Conservation (phyloP, 2,329 filamentous ascomycete genomes). For the Beauveria sp. region DNA sequence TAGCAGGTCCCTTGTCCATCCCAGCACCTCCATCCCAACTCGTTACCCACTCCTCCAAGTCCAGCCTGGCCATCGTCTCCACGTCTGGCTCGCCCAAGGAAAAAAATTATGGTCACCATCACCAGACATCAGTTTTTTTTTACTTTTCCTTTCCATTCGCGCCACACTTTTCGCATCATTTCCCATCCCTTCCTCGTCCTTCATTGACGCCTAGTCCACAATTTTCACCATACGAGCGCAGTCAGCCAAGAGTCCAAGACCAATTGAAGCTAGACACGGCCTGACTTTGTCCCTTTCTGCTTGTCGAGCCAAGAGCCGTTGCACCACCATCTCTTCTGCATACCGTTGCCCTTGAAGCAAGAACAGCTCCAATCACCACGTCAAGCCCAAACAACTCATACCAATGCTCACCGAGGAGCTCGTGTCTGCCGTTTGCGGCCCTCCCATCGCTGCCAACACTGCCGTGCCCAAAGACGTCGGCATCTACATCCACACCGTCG, state of each 20-base stretch:
- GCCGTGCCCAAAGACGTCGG: conserved; percentile 70
- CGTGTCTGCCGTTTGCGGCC: conserved; percentile 50
- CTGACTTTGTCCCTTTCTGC: background rate
- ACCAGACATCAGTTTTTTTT: background rate
- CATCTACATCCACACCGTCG: conserved; percentile 77
- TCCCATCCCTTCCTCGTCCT: background rate
- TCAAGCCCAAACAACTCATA: background rate
- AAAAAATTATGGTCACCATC: background rate
- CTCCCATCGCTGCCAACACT: conserved; percentile 52
- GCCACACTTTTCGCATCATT: background rate
- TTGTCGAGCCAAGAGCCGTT: background rate
- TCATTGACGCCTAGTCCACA: background rate
- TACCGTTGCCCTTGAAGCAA: background rate
- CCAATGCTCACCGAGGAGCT: conserved; percentile 54
- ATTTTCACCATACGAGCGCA: background rate
- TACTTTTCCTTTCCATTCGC: background rate
- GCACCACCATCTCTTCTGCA: background rate
- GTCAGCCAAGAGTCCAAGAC: background rate
- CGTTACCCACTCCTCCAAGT: background rate
- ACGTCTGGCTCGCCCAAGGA: background rate
- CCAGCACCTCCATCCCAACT: background rate
- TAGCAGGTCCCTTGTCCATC: too few species aligned
- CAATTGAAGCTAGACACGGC: background rate
- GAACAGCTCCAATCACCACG: background rate
- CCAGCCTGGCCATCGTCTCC: background rate